Conservation (phyloP, 192 early-diverging fungal genomes). For the Linnemannia exigua region DNA sequence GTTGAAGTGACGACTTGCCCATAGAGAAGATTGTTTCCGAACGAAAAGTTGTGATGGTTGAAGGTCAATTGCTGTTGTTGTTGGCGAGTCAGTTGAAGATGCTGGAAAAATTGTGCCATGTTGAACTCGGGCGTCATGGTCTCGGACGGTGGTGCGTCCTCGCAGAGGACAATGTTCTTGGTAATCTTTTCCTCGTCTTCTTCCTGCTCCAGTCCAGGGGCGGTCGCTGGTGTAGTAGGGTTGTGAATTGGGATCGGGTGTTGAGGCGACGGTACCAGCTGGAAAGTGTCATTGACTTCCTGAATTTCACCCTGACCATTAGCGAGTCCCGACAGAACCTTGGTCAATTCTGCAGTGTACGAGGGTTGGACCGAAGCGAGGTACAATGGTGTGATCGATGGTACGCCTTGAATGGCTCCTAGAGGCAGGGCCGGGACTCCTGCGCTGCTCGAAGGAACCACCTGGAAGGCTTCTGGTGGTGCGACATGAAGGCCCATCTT, state of each 20-base stretch:
- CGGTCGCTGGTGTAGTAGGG: constrained; percentile 18
- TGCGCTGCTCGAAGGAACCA: neutral
- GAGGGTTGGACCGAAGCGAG: constrained; percentile 39
- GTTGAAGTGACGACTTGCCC: constrained; percentile 86
- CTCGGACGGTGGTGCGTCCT: constrained; percentile 55
- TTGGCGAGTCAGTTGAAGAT: constrained; percentile 62
- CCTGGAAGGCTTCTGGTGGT: neutral
- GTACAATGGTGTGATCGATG: constrained; percentile 30
- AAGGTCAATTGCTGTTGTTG: constrained; percentile 21
- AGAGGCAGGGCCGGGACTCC: neutral
- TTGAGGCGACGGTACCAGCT: constrained; percentile 34
- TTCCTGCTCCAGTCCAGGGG: constrained; percentile 38
- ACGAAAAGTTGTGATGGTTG: constrained; percentile 47
- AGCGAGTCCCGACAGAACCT: constrained; percentile 18
- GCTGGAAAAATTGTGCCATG: constrained; percentile 62
- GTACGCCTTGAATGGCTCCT: constrained; percentile 27
- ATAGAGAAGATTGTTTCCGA: constrained; percentile 86
- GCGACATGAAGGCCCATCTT: constrained; percentile 70
- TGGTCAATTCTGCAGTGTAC: constrained; percentile 24
- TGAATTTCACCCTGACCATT: constrained; percentile 27
- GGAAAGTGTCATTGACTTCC: constrained; percentile 56
- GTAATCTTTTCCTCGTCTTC: constrained; percentile 50
- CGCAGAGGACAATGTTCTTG: constrained; percentile 59
- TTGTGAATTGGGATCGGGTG: constrained; percentile 32
- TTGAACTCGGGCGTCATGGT: constrained; percentile 74